phyloP scores from a whole-genome alignment of 1,284 basidiomycete genomes.

The Moniliophthora roreri region DNA sequence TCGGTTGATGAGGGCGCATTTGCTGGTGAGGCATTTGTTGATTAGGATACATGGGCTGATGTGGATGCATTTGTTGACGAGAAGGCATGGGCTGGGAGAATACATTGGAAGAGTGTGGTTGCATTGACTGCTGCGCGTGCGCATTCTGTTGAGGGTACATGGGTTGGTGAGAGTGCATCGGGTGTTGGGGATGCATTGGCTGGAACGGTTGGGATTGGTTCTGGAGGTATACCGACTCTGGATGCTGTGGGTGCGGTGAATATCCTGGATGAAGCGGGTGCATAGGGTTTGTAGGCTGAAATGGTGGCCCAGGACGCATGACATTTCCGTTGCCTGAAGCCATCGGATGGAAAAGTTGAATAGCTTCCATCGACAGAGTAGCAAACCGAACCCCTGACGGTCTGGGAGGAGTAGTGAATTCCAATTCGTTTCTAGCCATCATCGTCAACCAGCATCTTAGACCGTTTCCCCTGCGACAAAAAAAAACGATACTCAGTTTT shows the following conservation, averaged over 20 bases:
- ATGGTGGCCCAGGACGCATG: constrained; percentile 10
- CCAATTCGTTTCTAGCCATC: constrained; percentile 41
- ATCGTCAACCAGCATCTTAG: constrained; percentile 42
- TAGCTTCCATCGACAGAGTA: not conserved
- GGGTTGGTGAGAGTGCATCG: not conserved
- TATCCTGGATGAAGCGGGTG: constrained; percentile 15
- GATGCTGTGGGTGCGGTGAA: no score
- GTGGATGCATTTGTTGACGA: not conserved
- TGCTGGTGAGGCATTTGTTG: not conserved
- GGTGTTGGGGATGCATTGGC: not conserved
- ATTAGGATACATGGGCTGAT: not conserved
- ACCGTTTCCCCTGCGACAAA: constrained; percentile 68
- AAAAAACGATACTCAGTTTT: no score
- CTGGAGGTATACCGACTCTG: no score
- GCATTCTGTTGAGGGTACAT: not conserved
- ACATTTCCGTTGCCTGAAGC: constrained; percentile 13
- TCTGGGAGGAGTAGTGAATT: constrained; percentile 34
- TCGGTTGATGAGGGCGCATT: not conserved
- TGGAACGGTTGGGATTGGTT: not conserved
- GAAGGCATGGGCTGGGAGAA: not conserved
- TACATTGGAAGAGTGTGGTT: not conserved
- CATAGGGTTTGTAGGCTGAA: constrained; percentile 18
- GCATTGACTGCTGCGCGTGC: not conserved
- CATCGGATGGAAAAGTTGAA: not conserved
- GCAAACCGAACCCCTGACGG: constrained; percentile 45